A percentile compares a stretch with the other conserved stretches of the same genome.
These are phyloP conservation scores for Globisporangium viniferum DNA, from an alignment of 352 stramenopile species.

Conservation along the genomic window DNA sequence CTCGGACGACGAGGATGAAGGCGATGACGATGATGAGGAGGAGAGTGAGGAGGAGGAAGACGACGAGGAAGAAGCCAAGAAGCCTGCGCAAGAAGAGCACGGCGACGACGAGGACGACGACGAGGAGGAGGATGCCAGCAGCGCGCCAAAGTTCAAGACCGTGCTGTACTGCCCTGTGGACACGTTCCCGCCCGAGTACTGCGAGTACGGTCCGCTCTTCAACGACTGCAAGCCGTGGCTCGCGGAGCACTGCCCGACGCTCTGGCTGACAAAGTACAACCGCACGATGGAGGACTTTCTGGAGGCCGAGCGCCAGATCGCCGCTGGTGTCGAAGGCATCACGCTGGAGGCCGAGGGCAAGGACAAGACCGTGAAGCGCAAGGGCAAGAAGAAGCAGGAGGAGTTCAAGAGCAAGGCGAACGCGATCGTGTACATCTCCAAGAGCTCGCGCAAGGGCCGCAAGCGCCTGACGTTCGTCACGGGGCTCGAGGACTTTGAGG, in stretches of 20 bases:
- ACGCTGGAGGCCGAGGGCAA: conserved; percentile 63
- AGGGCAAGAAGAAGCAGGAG: conserved; percentile 79
- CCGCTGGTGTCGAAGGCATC: conserved; percentile 71
- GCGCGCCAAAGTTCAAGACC: conserved; percentile 46
- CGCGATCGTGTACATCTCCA: conserved; percentile 61
- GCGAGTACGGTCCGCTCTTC: conserved; percentile 83
- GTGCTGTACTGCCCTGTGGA: conserved; percentile 86
- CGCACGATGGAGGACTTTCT: conserved; percentile 73
- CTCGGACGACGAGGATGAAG: conserved; percentile 66
- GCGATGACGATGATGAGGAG: conserved; percentile 27
- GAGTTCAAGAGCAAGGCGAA: conserved; percentile 71
- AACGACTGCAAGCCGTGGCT: conserved; percentile 84
- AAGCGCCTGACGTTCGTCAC: conserved; percentile 84
- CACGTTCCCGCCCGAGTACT: conserved; percentile 81
- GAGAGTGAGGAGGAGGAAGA: conserved; percentile 30
- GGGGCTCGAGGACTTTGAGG: conserved; percentile 76
- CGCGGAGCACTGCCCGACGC: conserved; percentile 62
- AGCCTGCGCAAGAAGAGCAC: conserved; percentile 18
- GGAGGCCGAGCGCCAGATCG: conserved; percentile 78
- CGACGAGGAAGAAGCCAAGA: conserved; percentile 24
- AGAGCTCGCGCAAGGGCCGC: conserved; percentile 70
- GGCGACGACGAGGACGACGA: conserved; percentile 38
- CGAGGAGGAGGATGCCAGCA: conserved; percentile 33
- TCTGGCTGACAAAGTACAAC: conserved; percentile 83
- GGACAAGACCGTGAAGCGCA: conserved; percentile 78